Evolutionary conservation across 2,329 filamentous ascomycete species (phyloP).

Genomic region (Aureobasidium sp.): DNA sequence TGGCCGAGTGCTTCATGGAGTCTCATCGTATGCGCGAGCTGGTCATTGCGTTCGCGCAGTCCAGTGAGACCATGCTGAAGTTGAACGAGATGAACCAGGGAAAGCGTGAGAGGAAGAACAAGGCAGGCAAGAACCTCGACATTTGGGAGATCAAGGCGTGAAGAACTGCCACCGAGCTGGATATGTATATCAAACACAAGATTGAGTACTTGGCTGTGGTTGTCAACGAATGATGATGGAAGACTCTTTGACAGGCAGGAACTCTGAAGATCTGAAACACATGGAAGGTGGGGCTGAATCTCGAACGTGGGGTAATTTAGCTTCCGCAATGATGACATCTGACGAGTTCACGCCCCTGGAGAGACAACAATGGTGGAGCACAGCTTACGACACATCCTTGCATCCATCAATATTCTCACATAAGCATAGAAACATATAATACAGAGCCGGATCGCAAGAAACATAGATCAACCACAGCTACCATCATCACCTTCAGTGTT

Average conservation of each 20-base stretch:
- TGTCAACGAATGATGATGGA: neutral
- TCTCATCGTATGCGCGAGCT: slow-evolving; percentile 40
- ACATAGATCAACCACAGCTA: neutral
- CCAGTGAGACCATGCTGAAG: slow-evolving; percentile 63
- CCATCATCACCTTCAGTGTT: neutral
- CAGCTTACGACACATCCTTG: neutral
- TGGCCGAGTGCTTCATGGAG: slow-evolving; percentile 33
- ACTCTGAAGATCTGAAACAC: neutral
- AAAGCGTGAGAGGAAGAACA: slow-evolving; percentile 36
- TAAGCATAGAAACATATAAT: neutral
- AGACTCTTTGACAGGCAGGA: neutral
- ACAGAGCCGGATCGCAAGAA: neutral
- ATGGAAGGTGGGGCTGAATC: neutral
- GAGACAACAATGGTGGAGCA: neutral
- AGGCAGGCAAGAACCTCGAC: slow-evolving; percentile 35
- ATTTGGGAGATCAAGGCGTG: slow-evolving; percentile 35
- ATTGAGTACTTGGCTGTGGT: neutral
- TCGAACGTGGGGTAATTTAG: neutral
- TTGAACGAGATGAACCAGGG: slow-evolving; percentile 38
- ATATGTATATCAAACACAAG: neutral
- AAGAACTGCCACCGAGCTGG: neutral
- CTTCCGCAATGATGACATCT: neutral
- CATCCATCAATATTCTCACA: neutral
- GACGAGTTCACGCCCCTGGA: neutral
- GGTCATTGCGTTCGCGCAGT: slow-evolving; percentile 59